Evolutionary conservation across 2,329 filamentous ascomycete genomes (phyloP).

Genomic region (Diaporthe sp.): DNA sequence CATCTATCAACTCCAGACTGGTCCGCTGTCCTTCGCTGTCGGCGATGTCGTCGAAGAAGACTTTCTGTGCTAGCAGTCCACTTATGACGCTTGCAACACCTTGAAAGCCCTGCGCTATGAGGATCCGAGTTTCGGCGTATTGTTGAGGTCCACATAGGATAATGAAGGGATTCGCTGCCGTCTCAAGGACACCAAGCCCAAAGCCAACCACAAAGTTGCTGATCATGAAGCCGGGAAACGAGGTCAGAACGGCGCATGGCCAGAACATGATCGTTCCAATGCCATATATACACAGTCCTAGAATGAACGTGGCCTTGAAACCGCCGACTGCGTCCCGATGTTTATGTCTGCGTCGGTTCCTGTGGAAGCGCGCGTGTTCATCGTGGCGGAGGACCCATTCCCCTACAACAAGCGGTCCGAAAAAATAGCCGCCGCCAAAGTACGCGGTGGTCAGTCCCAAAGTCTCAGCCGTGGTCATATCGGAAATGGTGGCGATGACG

Average conservation of each 20-base stretch:
- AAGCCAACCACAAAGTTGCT: slow-evolving; percentile 82
- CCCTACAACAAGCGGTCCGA: slow-evolving; percentile 78
- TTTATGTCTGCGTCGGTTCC: slow-evolving; percentile 50
- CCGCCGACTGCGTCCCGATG: slow-evolving; percentile 68
- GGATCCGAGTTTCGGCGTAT: slow-evolving; percentile 81
- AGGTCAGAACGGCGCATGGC: slow-evolving; percentile 81
- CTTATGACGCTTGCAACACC: slow-evolving; percentile 81
- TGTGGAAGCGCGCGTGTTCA: slow-evolving; percentile 65
- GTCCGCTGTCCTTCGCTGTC: slow-evolving; percentile 50
- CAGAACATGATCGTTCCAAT: slow-evolving; percentile 87
- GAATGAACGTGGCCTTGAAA: slow-evolving; percentile 85
- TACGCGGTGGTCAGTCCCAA: slow-evolving; percentile 79
- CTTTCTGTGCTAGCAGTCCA: slow-evolving; percentile 78
- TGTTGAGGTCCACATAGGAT: slow-evolving; percentile 79
- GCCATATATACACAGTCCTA: slow-evolving; percentile 81
- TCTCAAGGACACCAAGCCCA: slow-evolving; percentile 82
- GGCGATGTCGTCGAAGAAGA: slow-evolving; percentile 75
- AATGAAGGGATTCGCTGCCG: slow-evolving; percentile 82
- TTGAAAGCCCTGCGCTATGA: slow-evolving; percentile 82
- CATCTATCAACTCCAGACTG: slow-evolving; percentile 73
- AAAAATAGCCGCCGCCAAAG: slow-evolving; percentile 78
- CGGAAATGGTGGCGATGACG: slow-evolving; percentile 73
- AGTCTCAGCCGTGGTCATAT: slow-evolving; percentile 72
- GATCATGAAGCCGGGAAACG: slow-evolving; percentile 83
- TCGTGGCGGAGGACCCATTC: slow-evolving; percentile 79